Base-by-base conservation (phyloP, 805 yeast genomes). In the Candida ficus region DNA sequence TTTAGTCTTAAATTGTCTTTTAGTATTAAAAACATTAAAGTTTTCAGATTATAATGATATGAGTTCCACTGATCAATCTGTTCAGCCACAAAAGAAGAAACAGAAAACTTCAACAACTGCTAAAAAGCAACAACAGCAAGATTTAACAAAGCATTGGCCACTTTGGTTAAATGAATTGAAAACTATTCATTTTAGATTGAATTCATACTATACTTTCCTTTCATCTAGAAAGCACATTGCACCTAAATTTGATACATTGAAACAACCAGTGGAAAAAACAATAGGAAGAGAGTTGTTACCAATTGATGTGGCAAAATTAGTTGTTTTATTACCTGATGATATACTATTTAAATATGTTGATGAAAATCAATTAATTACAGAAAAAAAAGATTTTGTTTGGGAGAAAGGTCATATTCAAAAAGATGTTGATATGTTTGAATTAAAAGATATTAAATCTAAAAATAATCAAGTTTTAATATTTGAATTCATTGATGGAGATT, bases 311-410 rank as follows among this genome's bases (percentile, higher is more conserved):
- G 85, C 95, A 2, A 68, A 71, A 42, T 69, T 90, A 25, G 74
- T 70, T 33, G 71, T 65, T 8, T 53, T 89, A 7, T 57, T 85
- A 2, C 95, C 95, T 0, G 65, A 73, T 21, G 91, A 84, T 36
- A 75, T 85, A 11, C 64, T 78, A 2, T 80, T 80, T 52, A 84
- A 78, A 37, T 90, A 85, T 57, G 79, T 83, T 33, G 96, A 90
- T 57, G 88, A 83, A 56, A 81, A 82, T 52, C 90, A 80, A 49
- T 54, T 79, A 10, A 58, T 57, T 6, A 54, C 60, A 3, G 70
- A 64, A 43, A 56, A 63, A 27, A 64, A 65, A 45, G 57, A 57
- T 30, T 64, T 61, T 48, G 60, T 57, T 33, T 64, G 61, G 48
- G 58, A 62, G 4, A 57, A 61, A 33, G 84, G 83, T 3, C 79